phyloP scores from a whole-genome alignment of 495 filamentous ascomycete genomes.

The Hyaloscypha hepaticicola region DNA sequence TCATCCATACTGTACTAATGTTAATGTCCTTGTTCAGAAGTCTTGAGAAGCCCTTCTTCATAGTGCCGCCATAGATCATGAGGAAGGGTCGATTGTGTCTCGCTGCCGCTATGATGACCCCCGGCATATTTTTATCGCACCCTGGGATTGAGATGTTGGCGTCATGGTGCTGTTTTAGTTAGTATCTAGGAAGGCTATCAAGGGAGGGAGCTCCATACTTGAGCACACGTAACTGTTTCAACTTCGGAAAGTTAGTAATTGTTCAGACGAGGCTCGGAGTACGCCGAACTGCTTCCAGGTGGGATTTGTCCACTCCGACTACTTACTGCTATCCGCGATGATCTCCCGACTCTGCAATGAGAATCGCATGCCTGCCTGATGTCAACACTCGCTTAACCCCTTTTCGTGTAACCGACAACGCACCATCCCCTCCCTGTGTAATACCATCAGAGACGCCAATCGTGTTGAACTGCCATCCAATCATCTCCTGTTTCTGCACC shows the following conservation, averaged over 20 bases:
- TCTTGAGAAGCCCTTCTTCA: constrained; percentile 78
- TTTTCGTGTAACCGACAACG: not conserved
- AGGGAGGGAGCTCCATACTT: not conserved
- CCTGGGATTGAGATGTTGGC: constrained; percentile 94
- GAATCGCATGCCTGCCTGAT: constrained; percentile 79
- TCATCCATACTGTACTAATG: constrained; percentile 44
- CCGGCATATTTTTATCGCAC: constrained; percentile 99
- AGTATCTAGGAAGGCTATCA: not conserved
- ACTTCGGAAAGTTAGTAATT: not conserved
- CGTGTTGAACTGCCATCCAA: constrained; percentile 87
- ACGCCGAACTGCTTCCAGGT: not conserved
- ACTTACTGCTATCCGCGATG: constrained; percentile 66
- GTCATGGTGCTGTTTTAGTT: constrained; percentile 67
- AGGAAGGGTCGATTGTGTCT: constrained; percentile 84
- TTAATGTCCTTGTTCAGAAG: constrained; percentile 81
- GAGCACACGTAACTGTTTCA: constrained; percentile 65
- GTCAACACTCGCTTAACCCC: constrained; percentile 20
- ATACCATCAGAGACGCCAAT: constrained; percentile 72
- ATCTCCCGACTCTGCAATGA: constrained; percentile 94
- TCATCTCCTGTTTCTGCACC: constrained; percentile 78
- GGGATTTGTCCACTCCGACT: not conserved
- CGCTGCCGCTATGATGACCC: constrained; percentile 64
- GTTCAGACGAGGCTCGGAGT: not conserved
- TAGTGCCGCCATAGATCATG: constrained; percentile 85
- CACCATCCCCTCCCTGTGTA: constrained; percentile 94